Percentiles rank a stretch among this genome's conserved stretches.
phyloP scores from a whole-genome alignment of 768 basidiomycete genomes.

The Terana coerulea region DNA sequence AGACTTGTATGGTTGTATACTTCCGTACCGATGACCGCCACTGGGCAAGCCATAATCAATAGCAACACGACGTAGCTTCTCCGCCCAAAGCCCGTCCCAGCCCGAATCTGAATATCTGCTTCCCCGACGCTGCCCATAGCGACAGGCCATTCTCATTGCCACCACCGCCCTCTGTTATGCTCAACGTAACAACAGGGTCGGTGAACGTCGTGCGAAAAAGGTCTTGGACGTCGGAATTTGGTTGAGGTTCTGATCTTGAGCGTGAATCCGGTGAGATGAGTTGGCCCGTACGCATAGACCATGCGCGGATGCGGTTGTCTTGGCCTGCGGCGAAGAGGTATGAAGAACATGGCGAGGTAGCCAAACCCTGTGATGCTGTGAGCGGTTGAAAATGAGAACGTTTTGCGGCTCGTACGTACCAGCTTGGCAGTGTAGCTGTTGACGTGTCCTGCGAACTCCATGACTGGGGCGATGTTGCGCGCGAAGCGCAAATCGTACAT shows the following conservation, averaged over 20 bases:
- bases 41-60: too few species aligned
- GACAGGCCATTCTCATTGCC: conserved; percentile 27
- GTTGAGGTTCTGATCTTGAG: conserved; percentile 16
- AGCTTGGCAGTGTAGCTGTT: conserved; percentile 49
- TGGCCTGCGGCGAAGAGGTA: conserved; percentile 69
- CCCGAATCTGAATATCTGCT: conserved; percentile 43
- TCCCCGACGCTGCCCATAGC: conserved; percentile 52
- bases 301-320: conserved; percentile 59
- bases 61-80: neutral
- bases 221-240: neutral
- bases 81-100: conserved; percentile 37
- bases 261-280: conserved; percentile 27
- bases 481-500: conserved; percentile 62
- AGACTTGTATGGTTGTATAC: too few species aligned
- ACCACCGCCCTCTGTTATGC: conserved; percentile 40
- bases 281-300: conserved; percentile 60
- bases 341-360: conserved; percentile 50
- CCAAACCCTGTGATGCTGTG: conserved; percentile 47
- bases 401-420: conserved; percentile 34
- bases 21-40: too few species aligned
- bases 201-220: conserved; percentile 34
- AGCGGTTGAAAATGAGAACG: neutral
- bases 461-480: conserved; percentile 37
- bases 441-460: conserved; percentile 51
- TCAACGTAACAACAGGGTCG: conserved; percentile 42